Evolutionary conservation across 768 basidiomycete species (phyloP).

Genomic region (Xerocomus potaroensis): DNA sequence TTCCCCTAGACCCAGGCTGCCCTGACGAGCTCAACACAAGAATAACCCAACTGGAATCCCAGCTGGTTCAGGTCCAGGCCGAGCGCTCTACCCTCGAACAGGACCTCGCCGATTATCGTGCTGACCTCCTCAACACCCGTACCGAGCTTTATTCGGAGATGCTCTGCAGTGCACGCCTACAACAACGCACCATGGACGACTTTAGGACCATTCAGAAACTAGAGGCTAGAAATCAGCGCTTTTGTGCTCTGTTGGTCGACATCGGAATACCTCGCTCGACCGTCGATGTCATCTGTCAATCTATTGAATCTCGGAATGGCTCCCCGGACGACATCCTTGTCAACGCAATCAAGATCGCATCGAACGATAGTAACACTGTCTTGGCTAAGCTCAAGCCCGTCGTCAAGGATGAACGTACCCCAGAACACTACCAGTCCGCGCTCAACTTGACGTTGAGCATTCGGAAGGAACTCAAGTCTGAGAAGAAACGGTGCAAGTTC

Average conservation of each 20-base stretch:
- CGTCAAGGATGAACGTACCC: conserved; percentile 33
- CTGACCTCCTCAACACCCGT: conserved; percentile 27
- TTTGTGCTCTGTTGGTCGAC: conserved; percentile 22
- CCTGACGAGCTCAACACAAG: conserved; percentile 3
- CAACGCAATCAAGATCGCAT: conserved; percentile 40
- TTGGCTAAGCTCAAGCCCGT: conserved; percentile 41
- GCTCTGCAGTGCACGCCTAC: conserved; percentile 23
- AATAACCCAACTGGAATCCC: conserved; percentile 12
- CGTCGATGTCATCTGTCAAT: conserved; percentile 20
- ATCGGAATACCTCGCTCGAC: conserved; percentile 25
- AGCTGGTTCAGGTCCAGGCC: conserved; percentile 10
- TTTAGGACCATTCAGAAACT: conserved; percentile 26
- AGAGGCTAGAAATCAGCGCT: conserved; percentile 21
- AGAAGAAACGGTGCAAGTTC: conserved; percentile 41
- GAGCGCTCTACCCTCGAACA: conserved; percentile 20
- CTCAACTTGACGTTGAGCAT: conserved; percentile 42
- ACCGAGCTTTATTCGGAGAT: conserved; percentile 29
- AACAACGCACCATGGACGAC: conserved; percentile 22
- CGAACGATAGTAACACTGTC: conserved; percentile 34
- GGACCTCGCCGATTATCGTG: conserved; percentile 26
- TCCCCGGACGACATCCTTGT: conserved; percentile 40
- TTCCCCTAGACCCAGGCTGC: neutral
- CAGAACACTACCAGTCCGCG: conserved; percentile 43
- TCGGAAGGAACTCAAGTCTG: conserved; percentile 41
- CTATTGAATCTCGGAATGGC: conserved; percentile 26